phyloP scores from a whole-genome alignment of 306 rosid genomes.

The Citrullus colocynthis region DNA sequence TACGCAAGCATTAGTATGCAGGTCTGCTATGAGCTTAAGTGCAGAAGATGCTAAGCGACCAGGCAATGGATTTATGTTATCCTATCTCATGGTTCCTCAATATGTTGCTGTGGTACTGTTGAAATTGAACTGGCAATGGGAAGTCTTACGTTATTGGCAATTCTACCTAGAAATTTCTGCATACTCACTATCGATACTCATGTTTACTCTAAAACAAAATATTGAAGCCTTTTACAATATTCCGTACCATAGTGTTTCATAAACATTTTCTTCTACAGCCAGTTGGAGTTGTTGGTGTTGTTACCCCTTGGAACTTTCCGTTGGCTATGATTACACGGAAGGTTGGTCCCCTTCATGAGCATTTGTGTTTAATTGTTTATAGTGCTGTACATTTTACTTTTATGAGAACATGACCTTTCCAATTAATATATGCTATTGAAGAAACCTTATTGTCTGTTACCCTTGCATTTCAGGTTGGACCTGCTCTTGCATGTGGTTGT shows the following conservation, averaged over 20 bases:
- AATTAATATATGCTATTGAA: not conserved
- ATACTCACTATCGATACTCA: slow-evolving; percentile 4
- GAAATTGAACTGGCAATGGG: not conserved
- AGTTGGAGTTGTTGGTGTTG: slow-evolving; percentile 92
- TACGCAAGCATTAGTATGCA: not conserved
- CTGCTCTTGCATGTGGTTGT: slow-evolving; percentile 98
- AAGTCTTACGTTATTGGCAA: not conserved
- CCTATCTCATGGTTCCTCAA: not conserved
- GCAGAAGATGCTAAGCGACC: not conserved
- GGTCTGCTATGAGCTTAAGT: not conserved
- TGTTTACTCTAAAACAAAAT: not conserved
- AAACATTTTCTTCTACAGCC: slow-evolving; percentile 48
- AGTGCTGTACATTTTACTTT: not conserved
- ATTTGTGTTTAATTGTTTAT: slow-evolving; percentile 3
- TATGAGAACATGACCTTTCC: not conserved
- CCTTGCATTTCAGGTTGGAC: slow-evolving; percentile 64
- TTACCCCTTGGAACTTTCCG: slow-evolving; percentile 97
- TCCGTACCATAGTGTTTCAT: not conserved
- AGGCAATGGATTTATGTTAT: not conserved
- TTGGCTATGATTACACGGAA: slow-evolving; percentile 96
- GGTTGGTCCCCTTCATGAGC: slow-evolving; percentile 28
- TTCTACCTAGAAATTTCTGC: slow-evolving; percentile 4
- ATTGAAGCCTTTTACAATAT: not conserved
- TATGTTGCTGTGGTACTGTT: not conserved
- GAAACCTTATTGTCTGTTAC: slow-evolving; percentile 10